Evolutionary conservation across 176 grass and related monocot genomes (phyloP), one percentile per base, ranked within the genome.

Genomic region (Melocanna baccifera): DNA sequence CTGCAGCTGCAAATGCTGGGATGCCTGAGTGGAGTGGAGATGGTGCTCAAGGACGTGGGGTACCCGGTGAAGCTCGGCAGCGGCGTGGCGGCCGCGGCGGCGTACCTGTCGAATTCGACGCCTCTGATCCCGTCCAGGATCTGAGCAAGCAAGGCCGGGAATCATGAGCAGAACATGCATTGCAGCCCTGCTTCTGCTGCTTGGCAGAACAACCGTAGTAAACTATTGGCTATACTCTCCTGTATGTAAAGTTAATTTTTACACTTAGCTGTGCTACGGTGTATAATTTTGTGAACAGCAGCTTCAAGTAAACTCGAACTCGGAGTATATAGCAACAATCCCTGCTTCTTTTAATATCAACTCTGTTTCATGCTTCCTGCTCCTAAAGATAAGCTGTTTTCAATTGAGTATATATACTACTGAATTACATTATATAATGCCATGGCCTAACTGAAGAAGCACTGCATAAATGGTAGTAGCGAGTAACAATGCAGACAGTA

Each of bases 51-150:
- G 90, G 96, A 99, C 88, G 55, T 96, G 42, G 96, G 93, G 15
- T 96, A 94, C 83, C 93, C 91, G 66, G 91, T 96, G 15, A 94
- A 99, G 91, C 96, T 99, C 39, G 96, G 96, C 68, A 96, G 91
- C 84, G 93, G 96, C 53, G 93, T 96, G 41, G 91, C 83, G 26
- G 96, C 96, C 13, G 96, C 96, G 3, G 87, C 96, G 5, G 87
- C 93, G 0, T 96, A 87, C 89, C 91, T 99, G 75, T 90, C 89
- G 73, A 99, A 96, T 78, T 81, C 32, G 5, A 99, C 87, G 62
- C 93, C 93, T 1, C 77, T 96, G 19, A 99, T 99, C 80, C 48
- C 80, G 72, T 99, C 96, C 52, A 92, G 96, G 84, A 92, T 99
- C 87, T 99, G 80, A 99, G 79, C 22, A 58, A 7, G 5, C 1